phyloP scores from a whole-genome alignment of 768 basidiomycete species.

The Chalciporus piperatus region DNA sequence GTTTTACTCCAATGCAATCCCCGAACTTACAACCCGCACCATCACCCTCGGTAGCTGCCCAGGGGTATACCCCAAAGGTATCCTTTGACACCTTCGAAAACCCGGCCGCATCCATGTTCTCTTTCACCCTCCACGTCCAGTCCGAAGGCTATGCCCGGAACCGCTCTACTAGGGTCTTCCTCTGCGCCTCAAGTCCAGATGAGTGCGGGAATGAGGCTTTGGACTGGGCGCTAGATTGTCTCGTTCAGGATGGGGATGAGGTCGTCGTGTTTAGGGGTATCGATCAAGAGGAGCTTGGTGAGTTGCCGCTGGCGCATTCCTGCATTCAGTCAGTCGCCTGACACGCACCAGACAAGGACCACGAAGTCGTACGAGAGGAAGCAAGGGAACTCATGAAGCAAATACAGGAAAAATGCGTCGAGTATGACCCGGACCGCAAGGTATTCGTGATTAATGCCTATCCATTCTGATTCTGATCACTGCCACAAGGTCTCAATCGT shows the following conservation, averaged over 20 bases:
- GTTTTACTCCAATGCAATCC: conserved; percentile 15
- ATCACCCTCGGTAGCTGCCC: conserved; percentile 23
- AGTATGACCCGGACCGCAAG: conserved; percentile 75
- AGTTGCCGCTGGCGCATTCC: conserved; percentile 14
- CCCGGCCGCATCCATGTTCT: conserved; percentile 77
- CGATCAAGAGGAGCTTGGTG: conserved; percentile 82
- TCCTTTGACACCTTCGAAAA: conserved; percentile 90
- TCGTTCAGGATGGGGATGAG: conserved; percentile 90
- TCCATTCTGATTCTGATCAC: neutral
- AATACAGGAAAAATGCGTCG: conserved; percentile 79
- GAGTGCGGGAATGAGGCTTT: conserved; percentile 87
- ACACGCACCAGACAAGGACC: conserved; percentile 59
- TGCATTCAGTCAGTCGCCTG: neutral
- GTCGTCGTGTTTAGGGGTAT: conserved; percentile 88
- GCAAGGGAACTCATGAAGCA: conserved; percentile 76
- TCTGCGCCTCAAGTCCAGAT: conserved; percentile 85
- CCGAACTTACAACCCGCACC: conserved; percentile 16
- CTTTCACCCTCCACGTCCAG: conserved; percentile 83
- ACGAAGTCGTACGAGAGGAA: conserved; percentile 76
- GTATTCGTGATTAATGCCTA: conserved; percentile 35
- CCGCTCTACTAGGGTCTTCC: conserved; percentile 79
- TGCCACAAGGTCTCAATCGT: conserved; percentile 74
- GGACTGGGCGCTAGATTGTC: conserved; percentile 86
- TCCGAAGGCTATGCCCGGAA: conserved; percentile 75
- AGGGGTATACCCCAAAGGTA: conserved; percentile 45